Percentiles rank a stretch among this genome's conserved stretches.
Conservation (phyloP, 768 basidiomycete genomes). For the Lentinula lateritia region DNA sequence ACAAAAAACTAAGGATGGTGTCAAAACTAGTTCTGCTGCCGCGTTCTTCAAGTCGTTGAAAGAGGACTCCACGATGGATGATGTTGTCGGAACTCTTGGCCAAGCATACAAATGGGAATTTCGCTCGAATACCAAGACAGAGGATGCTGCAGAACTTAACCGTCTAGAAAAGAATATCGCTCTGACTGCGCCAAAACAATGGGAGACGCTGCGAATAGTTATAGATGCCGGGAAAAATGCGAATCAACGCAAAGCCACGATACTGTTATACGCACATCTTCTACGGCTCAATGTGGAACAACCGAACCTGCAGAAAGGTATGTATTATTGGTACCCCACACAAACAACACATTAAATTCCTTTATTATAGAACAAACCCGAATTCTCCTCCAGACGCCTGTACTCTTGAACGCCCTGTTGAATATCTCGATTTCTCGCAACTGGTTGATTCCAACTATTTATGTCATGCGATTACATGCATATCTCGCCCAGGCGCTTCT, state of each 20-base stretch:
- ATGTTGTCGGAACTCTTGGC: slow-evolving; percentile 68
- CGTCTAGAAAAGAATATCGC: slow-evolving; percentile 48
- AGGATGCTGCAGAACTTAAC: slow-evolving; percentile 32
- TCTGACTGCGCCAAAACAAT: slow-evolving; percentile 37
- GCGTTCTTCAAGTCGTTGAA: slow-evolving; percentile 82
- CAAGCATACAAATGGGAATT: slow-evolving; percentile 60
- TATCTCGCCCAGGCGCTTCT: slow-evolving; percentile 80
- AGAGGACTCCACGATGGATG: slow-evolving; percentile 71
- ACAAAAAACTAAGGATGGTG: slow-evolving; percentile 87
- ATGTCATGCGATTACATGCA: slow-evolving; percentile 77
- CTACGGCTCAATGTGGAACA: slow-evolving; percentile 58
- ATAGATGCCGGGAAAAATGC: slow-evolving; percentile 30
- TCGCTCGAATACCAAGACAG: slow-evolving; percentile 20
- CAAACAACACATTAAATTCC: not conserved
- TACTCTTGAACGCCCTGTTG: slow-evolving; percentile 73
- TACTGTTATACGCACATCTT: slow-evolving; percentile 82
- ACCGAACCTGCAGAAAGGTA: slow-evolving; percentile 58
- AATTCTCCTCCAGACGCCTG: slow-evolving; percentile 67
- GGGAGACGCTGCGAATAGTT: slow-evolving; percentile 44
- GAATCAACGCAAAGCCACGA: slow-evolving; percentile 49
- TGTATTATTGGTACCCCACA: slow-evolving; percentile 17
- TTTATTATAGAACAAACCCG: slow-evolving; percentile 57
- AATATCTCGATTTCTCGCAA: slow-evolving; percentile 80
- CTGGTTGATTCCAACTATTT: slow-evolving; percentile 80
- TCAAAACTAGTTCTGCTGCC: slow-evolving; percentile 76